Percentiles rank a stretch among this genome's conserved stretches.
Conservation (phyloP, 129 eudicot genomes). For the Artemisia tridentata region DNA sequence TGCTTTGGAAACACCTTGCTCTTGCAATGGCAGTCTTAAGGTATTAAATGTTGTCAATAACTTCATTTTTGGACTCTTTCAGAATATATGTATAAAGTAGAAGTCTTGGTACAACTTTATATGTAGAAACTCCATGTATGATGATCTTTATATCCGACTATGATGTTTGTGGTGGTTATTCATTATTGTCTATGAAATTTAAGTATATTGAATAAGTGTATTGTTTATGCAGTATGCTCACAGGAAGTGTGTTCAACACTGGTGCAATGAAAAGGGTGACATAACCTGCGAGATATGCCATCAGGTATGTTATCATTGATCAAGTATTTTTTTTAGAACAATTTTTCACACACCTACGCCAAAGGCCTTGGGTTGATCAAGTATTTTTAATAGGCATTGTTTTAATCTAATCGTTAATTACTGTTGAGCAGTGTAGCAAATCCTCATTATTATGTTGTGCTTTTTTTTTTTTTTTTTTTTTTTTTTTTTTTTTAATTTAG, state of each 20-base stretch:
- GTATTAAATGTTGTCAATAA: background rate
- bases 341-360: no score
- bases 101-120: no score
- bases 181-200: background rate
- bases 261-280: constrained; percentile 43
- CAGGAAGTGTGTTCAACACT: constrained; percentile 45
- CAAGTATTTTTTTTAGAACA: background rate
- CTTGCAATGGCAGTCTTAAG: constrained; percentile 46
- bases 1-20: constrained; percentile 39
- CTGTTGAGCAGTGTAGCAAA: background rate
- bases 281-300: constrained; percentile 45
- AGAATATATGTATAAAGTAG: no score
- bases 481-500: no score
- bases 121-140: no score
- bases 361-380: background rate
- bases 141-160: no score
- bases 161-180: constrained; percentile 10
- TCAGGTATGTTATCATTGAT: constrained; percentile 29
- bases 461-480: no score
- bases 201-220: background rate
- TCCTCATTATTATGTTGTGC: background rate
- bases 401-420: background rate
- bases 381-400: background rate
- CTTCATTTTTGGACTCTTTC: background rate
- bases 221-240: constrained; percentile 36